These are phyloP conservation scores for Rhododendron griersonianum DNA, from an alignment of 148 eudicot genomes.

Conservation along the genomic window DNA sequence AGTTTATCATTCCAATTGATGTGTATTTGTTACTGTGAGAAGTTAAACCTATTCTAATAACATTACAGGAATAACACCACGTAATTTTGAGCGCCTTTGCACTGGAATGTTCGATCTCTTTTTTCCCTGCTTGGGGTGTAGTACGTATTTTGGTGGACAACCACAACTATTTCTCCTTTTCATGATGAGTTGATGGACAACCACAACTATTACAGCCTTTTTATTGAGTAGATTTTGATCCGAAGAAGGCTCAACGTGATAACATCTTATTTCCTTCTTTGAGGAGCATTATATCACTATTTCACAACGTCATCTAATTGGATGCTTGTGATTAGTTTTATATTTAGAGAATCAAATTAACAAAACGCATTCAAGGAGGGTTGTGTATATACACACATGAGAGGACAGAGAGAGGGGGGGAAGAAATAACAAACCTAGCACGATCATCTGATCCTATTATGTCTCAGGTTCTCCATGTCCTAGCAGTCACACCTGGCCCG, in stretches of 20 bases:
- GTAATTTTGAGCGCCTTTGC: not conserved
- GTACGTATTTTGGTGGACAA: not conserved
- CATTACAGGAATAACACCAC: not conserved
- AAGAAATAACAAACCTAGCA: no score
- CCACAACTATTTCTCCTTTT: not conserved
- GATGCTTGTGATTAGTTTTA: no score
- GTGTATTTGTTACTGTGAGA: not conserved
- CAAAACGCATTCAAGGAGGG: no score
- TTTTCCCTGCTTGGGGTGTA: no score
- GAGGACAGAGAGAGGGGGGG: no score
- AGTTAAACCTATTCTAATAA: not conserved
- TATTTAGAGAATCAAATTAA: no score
- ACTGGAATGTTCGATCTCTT: no score
- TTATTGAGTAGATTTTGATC: not conserved
- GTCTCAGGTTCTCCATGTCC: not conserved
- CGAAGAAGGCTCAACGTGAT: no score
- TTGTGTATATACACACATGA: no score
- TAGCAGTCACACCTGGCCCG: not conserved
- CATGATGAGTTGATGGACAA: not conserved
- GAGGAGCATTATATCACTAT: no score
- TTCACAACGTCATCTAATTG: no score
- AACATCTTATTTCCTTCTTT: no score
- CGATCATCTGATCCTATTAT: not conserved
- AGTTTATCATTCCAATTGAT: not conserved
- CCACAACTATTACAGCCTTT: not conserved